phyloP scores from a whole-genome alignment of 2,329 filamentous ascomycete genomes.

The Microcyclosporella mali region DNA sequence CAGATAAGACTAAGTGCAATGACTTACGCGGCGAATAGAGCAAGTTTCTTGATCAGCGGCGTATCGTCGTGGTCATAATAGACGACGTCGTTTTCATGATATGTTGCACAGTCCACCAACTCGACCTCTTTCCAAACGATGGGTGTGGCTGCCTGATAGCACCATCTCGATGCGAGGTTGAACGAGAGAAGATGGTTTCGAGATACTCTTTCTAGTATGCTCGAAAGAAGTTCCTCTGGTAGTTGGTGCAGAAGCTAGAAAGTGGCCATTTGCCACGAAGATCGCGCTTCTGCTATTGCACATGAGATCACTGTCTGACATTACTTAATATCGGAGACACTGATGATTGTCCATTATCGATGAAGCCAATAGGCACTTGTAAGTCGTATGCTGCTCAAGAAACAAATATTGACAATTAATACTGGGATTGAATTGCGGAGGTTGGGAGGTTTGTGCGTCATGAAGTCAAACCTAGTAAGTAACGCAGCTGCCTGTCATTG shows the following conservation, averaged over 20 bases:
- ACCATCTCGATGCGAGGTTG: slow-evolving; percentile 32
- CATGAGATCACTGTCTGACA: no score
- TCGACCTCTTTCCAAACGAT: slow-evolving; percentile 38
- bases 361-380: no score
- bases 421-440: no score
- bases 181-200: slow-evolving; percentile 27
- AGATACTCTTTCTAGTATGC: slow-evolving; percentile 34
- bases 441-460: no score
- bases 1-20: no score
- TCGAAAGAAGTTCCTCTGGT: slow-evolving; percentile 39
- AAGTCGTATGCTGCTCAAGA: no score
- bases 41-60: slow-evolving; percentile 39
- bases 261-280: background rate
- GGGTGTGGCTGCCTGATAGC: slow-evolving; percentile 33
- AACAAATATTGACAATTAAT: no score
- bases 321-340: no score
- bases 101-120: slow-evolving; percentile 35
- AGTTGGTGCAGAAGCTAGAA: slow-evolving; percentile 18
- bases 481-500: no score
- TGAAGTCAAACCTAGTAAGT: no score
- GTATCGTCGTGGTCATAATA: slow-evolving; percentile 37
- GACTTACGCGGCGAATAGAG: slow-evolving; percentile 36
- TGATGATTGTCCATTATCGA: no score
- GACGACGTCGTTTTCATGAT: slow-evolving; percentile 16
- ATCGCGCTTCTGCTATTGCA: no score